Base-by-base conservation (phyloP, 176 grass and related monocot genomes). In the Avena insularis region DNA sequence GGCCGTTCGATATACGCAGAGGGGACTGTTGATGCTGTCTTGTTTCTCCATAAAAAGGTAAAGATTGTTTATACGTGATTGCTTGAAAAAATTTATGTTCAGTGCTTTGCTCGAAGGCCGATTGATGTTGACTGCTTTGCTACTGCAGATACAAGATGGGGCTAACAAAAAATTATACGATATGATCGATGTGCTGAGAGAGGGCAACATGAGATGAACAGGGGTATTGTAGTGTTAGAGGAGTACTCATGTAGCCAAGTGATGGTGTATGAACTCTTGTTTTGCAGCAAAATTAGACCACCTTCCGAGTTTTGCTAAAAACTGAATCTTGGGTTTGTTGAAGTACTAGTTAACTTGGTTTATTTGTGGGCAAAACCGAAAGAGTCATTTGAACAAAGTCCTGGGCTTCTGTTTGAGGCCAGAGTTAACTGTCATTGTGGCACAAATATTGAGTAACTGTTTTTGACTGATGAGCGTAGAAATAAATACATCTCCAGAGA, bases 1-100 rank as follows among this genome's bases (percentile, higher is more conserved):
- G 93, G 93, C 0, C 93, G 92, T 48, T 96, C 93, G 50, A 96
- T 98, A 86, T 98, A 98, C 13, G 93, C 92, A 51, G 93, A 98
- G 87, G 96, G 93, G 31, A 95, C 93, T 69, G 83, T 98, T 83
- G 92, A 98, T 83, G 96, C 96, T 74, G 90, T 92, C 60, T 83
- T 94, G 67, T 98, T 98, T 91, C 92, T 98, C 67, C 85, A 89
- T 62, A 92, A 92, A 79, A 98, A 94, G 92, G 92, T 98, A 6
- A 75, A 79, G 12, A 77, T 86, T 23, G 8, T 49, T 47, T 21
- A 36, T 12, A 3, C 62, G 2, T 63, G 46, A 21, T 77, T 82
- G 43, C 19, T 54, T 83, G 15, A 70, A 81, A 20, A 35, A 31
- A 31, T 15, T 19, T 20, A 2, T 86, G n/a, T 79, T 50, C 14